Conservation (phyloP, 805 yeast species). For the Suhomyces tanzawaensis region DNA sequence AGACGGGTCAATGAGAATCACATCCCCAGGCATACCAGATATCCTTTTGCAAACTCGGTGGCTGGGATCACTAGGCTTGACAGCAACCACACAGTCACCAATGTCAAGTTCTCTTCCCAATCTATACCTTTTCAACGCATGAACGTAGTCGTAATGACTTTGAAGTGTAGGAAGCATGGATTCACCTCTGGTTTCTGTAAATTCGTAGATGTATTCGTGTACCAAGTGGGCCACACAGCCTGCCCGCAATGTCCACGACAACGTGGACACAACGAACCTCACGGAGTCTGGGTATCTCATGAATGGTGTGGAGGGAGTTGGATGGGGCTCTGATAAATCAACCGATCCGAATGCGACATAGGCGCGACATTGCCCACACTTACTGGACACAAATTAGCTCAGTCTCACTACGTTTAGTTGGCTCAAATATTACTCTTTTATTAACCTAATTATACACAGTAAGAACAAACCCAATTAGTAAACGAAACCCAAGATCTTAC, state of each 20-base stretch:
- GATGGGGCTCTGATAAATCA: too few relatives aligned
- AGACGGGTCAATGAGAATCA: slow-evolving; percentile 78
- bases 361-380: too few relatives aligned
- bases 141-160: slow-evolving; percentile 72
- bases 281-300: slow-evolving; percentile 13
- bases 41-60: slow-evolving; percentile 89
- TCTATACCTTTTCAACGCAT: slow-evolving; percentile 62
- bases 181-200: slow-evolving; percentile 84
- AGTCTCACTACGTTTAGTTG: too few relatives aligned
- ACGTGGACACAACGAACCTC: slow-evolving; percentile 30
- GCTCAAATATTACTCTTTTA: background rate
- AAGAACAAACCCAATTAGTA: slow-evolving; percentile 11
- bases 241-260: slow-evolving; percentile 55
- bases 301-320: too few relatives aligned
- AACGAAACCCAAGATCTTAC: slow-evolving; percentile 27
- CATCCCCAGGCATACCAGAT: slow-evolving; percentile 95
- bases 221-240: slow-evolving; percentile 67
- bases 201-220: slow-evolving; percentile 66
- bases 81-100: slow-evolving; percentile 87
- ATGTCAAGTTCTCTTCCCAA: slow-evolving; percentile 63
- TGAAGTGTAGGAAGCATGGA: slow-evolving; percentile 92
- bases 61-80: slow-evolving; percentile 84
- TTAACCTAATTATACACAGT: slow-evolving; percentile 5
- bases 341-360: too few relatives aligned
- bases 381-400: too few relatives aligned